phyloP scores from a whole-genome alignment of 1,284 basidiomycete species.

The Thecaphora thlaspeos region DNA sequence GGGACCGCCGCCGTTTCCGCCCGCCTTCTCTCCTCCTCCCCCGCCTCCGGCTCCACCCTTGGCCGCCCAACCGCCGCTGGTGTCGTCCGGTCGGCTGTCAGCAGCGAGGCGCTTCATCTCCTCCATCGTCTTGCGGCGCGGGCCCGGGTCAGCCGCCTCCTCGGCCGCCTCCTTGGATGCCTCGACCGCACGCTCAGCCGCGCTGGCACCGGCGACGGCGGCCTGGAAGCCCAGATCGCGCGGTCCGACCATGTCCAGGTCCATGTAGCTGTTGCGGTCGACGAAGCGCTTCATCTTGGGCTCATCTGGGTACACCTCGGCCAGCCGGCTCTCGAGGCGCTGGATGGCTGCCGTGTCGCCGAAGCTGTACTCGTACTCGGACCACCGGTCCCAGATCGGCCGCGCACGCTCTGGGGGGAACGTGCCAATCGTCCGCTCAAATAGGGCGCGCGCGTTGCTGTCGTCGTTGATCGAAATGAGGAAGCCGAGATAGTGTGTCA shows the following conservation, averaged over 20 bases:
- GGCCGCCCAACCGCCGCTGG: constrained; percentile 21
- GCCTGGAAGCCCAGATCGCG: constrained; percentile 75
- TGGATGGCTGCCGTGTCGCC: constrained; percentile 85
- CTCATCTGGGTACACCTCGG: constrained; percentile 83
- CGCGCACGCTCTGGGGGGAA: constrained; percentile 79
- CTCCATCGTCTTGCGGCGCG: constrained; percentile 44
- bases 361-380: constrained; percentile 90
- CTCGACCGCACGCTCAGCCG: constrained; percentile 34
- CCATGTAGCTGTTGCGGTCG: constrained; percentile 81
- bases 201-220: constrained; percentile 15
- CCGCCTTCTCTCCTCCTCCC: neutral
- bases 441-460: constrained; percentile 90
- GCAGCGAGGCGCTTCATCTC: constrained; percentile 27
- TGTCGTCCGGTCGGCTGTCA: constrained; percentile 58
- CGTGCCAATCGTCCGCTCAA: constrained; percentile 79
- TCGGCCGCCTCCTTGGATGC: constrained; percentile 18
- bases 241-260: constrained; percentile 82
- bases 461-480: constrained; percentile 93
- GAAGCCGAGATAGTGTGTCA: constrained; percentile 85
- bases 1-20: constrained; percentile 52
- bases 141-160: constrained; percentile 21
- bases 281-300: constrained; percentile 87
- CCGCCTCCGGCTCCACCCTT: constrained; percentile 48
- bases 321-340: constrained; percentile 82
- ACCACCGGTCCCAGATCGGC: constrained; percentile 92